Evolutionary conservation across 768 basidiomycete genomes (phyloP).

Genomic region (Serendipita sp.): DNA sequence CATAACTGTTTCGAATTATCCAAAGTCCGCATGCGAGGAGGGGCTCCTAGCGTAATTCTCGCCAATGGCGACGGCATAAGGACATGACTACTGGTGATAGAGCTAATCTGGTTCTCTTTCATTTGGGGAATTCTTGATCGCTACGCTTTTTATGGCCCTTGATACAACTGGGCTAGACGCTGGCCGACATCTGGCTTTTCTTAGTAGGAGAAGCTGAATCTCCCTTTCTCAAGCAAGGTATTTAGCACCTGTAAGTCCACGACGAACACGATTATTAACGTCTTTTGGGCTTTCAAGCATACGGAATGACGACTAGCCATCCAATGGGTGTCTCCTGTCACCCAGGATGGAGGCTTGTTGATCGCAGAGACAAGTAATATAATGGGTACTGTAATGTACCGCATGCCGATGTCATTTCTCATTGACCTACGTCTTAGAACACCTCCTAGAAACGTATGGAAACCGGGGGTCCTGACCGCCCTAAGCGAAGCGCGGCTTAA

Average conservation of each 20-base stretch:
- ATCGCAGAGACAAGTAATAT: slow-evolving; percentile 31
- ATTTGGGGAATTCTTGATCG: slow-evolving; percentile 15
- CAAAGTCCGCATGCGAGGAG: no score
- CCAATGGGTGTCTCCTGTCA: slow-evolving; percentile 34
- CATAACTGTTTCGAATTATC: no score
- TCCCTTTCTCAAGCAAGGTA: no score
- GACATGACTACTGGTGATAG: no score
- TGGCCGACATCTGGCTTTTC: neutral
- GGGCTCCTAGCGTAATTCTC: no score
- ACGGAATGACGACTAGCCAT: slow-evolving; percentile 14
- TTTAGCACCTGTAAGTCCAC: no score
- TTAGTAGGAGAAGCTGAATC: no score
- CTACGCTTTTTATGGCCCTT: slow-evolving; percentile 19
- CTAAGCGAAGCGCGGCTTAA: slow-evolving; percentile 3
- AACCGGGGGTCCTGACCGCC: slow-evolving; percentile 12
- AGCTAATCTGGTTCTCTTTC: slow-evolving; percentile 2
- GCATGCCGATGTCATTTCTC: neutral
- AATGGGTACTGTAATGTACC: slow-evolving; percentile 18
- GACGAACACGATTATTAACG: no score
- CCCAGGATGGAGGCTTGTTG: slow-evolving; percentile 29
- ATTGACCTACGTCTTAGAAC: slow-evolving; percentile 19
- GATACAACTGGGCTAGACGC: slow-evolving; percentile 3
- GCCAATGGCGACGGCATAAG: no score
- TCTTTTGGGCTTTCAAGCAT: neutral
- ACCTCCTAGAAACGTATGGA: slow-evolving; percentile 28